A percentile compares a stretch with the other conserved stretches of the same genome.
Evolutionary conservation across 768 basidiomycete genomes (phyloP).

Genomic region (Mycena galopus): DNA sequence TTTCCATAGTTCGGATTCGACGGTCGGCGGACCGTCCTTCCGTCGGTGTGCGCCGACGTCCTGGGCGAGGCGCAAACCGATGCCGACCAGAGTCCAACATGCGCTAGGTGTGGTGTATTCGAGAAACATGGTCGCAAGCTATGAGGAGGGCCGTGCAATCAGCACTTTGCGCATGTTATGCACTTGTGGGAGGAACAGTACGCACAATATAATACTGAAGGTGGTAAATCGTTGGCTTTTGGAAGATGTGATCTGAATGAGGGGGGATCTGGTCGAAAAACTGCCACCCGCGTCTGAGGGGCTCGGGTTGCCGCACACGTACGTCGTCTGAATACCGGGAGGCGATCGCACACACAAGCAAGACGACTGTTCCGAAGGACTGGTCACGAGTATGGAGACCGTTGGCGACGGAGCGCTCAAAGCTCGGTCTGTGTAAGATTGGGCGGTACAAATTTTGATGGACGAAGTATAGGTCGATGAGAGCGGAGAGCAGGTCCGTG

Average conservation of each 20-base stretch:
- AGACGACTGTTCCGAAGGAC: slow-evolving; percentile 68
- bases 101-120: slow-evolving; percentile 70
- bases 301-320: slow-evolving; percentile 46
- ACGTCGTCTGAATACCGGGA: slow-evolving; percentile 52
- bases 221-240: not conserved
- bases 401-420: slow-evolving; percentile 63
- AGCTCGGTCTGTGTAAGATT: slow-evolving; percentile 79
- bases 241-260: slow-evolving; percentile 3
- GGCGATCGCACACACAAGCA: slow-evolving; percentile 69
- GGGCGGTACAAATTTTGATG: slow-evolving; percentile 70
- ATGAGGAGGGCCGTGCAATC: not conserved
- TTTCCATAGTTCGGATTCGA: slow-evolving; percentile 17
- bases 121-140: slow-evolving; percentile 67
- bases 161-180: not conserved
- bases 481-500: slow-evolving; percentile 59
- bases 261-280: slow-evolving; percentile 24
- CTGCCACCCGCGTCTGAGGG: slow-evolving; percentile 35
- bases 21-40: slow-evolving; percentile 49
- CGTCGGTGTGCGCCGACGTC: slow-evolving; percentile 37
- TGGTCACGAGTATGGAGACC: slow-evolving; percentile 59
- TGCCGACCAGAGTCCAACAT: slow-evolving; percentile 77
- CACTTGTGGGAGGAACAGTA: slow-evolving; percentile 41
- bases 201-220: slow-evolving; percentile 30
- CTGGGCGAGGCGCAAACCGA: slow-evolving; percentile 37
- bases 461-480: slow-evolving; percentile 77